Conservation (phyloP, 192 early-diverging fungal species). For the Backusella circina region DNA sequence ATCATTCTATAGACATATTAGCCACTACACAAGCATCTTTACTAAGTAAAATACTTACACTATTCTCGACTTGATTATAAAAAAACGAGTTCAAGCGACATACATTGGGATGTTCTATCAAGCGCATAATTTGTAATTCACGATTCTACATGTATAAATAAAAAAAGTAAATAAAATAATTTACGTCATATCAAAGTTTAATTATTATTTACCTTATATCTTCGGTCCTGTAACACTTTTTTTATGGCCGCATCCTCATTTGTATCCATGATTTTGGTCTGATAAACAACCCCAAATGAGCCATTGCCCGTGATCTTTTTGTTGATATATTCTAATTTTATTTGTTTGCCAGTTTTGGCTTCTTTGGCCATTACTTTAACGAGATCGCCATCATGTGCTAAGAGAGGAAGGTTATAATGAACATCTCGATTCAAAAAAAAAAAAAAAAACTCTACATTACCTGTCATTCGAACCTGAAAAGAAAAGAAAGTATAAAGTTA, state of each 20-base stretch:
- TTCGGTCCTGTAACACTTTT: constrained; percentile 96
- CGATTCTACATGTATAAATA: constrained; percentile 59
- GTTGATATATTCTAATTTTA: constrained; percentile 88
- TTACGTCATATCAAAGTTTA: too few species aligned
- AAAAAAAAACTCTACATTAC: background rate
- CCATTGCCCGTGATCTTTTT: constrained; percentile 95
- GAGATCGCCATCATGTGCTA: constrained; percentile 20
- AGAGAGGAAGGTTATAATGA: too few species aligned
- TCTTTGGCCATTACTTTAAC: constrained; percentile 79
- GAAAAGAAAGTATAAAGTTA: too few species aligned
- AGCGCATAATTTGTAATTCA: constrained; percentile 90
- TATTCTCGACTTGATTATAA: constrained; percentile 88
- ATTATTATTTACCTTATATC: constrained; percentile 96
- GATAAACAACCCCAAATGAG: constrained; percentile 96
- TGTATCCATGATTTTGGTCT: constrained; percentile 80
- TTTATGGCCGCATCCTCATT: constrained; percentile 91
- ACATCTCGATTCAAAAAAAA: too few species aligned
- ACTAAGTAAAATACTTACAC: constrained; percentile 38
- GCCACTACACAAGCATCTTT: background rate
- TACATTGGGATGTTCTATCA: constrained; percentile 91
- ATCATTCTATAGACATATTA: constrained; percentile 80
- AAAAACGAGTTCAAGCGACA: constrained; percentile 89
- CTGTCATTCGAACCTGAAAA: background rate
- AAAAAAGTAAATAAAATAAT: background rate
- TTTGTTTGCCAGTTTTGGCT: constrained; percentile 78